Percentiles rank a stretch among this genome's conserved stretches.
phyloP scores from a whole-genome alignment of 495 filamentous ascomycete species.

The Hyaloscypha bicolor region DNA sequence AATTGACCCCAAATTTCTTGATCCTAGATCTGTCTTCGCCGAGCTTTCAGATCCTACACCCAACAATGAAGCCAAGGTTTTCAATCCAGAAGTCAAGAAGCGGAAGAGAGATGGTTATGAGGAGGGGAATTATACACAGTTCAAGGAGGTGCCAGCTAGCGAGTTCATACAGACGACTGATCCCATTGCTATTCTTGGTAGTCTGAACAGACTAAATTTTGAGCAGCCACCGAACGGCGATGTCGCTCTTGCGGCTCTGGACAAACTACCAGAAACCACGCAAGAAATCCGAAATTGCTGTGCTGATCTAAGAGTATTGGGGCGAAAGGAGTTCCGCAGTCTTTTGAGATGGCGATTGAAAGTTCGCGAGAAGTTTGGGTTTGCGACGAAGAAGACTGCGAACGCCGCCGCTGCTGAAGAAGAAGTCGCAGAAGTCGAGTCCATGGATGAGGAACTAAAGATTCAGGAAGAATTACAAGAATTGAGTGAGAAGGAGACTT shows the following conservation, averaged over 20 bases:
- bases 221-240: slow-evolving; percentile 75
- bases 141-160: slow-evolving; percentile 81
- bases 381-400: slow-evolving; percentile 71
- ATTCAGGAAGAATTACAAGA: slow-evolving; percentile 85
- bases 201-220: slow-evolving; percentile 82
- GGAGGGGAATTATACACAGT: slow-evolving; percentile 92
- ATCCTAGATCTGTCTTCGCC: slow-evolving; percentile 89
- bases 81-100: slow-evolving; percentile 96
- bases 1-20: slow-evolving; percentile 90
- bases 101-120: slow-evolving; percentile 96
- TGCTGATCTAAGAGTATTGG: slow-evolving; percentile 85
- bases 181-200: slow-evolving; percentile 93
- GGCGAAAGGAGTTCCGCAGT: slow-evolving; percentile 91
- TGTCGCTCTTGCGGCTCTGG: slow-evolving; percentile 81
- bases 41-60: slow-evolving; percentile 87
- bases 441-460: slow-evolving; percentile 91
- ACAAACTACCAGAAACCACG: slow-evolving; percentile 91
- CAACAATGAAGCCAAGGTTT: slow-evolving; percentile 97
- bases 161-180: slow-evolving; percentile 95
- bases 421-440: slow-evolving; percentile 76
- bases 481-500: slow-evolving; percentile 73
- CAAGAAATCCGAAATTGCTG: slow-evolving; percentile 85
- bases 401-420: slow-evolving; percentile 51
- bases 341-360: slow-evolving; percentile 91
- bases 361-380: slow-evolving; percentile 88